These are phyloP conservation scores for Nepenthes mirabilis DNA, from an alignment of 148 eudicot genomes.

Conservation along the genomic window DNA sequence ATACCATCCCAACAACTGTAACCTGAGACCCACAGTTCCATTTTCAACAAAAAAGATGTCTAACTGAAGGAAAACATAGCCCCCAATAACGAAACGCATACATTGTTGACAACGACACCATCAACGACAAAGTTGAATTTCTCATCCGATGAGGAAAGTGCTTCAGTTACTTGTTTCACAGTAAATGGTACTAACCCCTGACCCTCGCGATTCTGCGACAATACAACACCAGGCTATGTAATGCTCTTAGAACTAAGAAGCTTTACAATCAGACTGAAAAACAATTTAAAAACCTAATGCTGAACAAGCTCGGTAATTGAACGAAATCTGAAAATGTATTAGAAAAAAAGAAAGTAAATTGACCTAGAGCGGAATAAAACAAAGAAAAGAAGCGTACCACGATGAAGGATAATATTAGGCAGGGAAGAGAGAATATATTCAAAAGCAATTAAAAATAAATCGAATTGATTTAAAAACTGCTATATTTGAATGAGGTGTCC, in stretches of 20 bases:
- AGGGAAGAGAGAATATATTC: too few relatives aligned
- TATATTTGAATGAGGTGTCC: background rate
- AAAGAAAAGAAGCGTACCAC: background rate
- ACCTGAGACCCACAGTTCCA: constrained; percentile 36
- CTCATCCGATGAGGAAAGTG: constrained; percentile 35
- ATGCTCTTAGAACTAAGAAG: background rate
- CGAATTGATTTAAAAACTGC: too few relatives aligned
- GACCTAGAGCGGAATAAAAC: background rate
- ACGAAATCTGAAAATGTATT: background rate
- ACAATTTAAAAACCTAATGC: background rate
- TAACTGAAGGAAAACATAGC: constrained; percentile 1
- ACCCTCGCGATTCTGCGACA: constrained; percentile 55
- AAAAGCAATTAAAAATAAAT: too few relatives aligned
- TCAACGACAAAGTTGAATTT: constrained; percentile 40
- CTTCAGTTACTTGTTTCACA: constrained; percentile 70
- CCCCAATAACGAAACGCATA: constrained; percentile 10
- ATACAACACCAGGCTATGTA: background rate
- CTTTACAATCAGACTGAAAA: background rate
- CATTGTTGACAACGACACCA: constrained; percentile 71
- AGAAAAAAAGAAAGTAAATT: background rate
- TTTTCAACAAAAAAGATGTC: background rate
- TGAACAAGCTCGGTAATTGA: background rate
- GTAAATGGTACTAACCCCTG: constrained; percentile 68
- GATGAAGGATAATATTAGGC: background rate
- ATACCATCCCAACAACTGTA: constrained; percentile 65